Base-by-base conservation (phyloP, 2,329 filamentous ascomycete species). In the Sarocladiaceae sp. region DNA sequence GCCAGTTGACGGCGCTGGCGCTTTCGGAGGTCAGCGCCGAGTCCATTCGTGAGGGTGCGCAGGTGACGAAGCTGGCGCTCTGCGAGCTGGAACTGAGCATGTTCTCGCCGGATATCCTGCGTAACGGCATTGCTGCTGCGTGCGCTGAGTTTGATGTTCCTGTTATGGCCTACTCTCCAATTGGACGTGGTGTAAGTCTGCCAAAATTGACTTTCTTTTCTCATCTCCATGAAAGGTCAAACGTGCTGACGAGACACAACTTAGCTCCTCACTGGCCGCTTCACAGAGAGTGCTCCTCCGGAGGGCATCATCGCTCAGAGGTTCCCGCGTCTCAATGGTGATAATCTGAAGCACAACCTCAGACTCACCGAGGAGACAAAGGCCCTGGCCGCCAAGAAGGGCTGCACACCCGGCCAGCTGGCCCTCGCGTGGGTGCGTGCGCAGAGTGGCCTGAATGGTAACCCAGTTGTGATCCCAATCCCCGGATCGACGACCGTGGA, bases 151-250 rank as follows among this genome's bases (percentile, higher is more conserved):
- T 84, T 35, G 66, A 70, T 37, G 88, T 91, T 48, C 81, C 83
- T 0, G 65, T 90, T 39, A 63, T 88, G 27, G 83, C 82, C 0
- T 90, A 88, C 63, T 83, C 82, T 34, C 85, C 86, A 1, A 68
- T 89, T 0, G 81, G 84, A 4, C 67, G 76, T 20, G 73, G 73
- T 2, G 65, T 68, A 58, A 54, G 64, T 58, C 7, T 13, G 9
- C 15, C 26, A 32, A n/a, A n/a, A n/a, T 12, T 31, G 24, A 32
- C 18, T 24, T 27, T 35, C 21, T 20, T 18, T 20, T 39, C 34
- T 24, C 2, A n/a, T 15, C 32, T 4, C 55, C 49, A 45, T 43
- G 39, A 49, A 7, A 26, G 34, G 10, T 19, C 34, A n/a, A 24
- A 39, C 9, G 33, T 19, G 19, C 6, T 7, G 6, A 23, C 21